Conservation (phyloP, 345 rosid genomes). For the Salix exigua region DNA sequence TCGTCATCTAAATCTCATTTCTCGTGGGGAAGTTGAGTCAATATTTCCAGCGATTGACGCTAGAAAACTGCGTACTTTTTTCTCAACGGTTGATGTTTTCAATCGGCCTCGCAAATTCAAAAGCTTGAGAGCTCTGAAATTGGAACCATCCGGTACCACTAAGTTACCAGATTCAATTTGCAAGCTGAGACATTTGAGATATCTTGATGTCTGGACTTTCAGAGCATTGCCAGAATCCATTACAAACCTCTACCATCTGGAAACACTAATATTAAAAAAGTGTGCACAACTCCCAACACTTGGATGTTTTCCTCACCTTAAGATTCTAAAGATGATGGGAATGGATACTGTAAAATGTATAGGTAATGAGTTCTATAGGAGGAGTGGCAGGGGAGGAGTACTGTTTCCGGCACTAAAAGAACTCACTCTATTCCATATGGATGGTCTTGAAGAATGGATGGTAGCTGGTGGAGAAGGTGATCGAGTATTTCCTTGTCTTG, state of each 20-base stretch:
- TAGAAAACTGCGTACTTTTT: neutral
- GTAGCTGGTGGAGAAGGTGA: neutral
- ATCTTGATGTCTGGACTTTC: conserved; percentile 18
- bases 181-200: conserved; percentile 18
- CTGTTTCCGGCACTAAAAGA: conserved; percentile 12
- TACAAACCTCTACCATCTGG: conserved; percentile 11
- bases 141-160: neutral
- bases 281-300: no score
- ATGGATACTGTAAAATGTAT: no score
- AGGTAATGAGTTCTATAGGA: no score
- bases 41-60: neutral
- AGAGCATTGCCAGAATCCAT: neutral
- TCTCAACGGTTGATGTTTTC: neutral
- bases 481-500: conserved; percentile 17
- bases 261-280: neutral
- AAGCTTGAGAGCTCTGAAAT: neutral
- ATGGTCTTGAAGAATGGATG: conserved; percentile 6
- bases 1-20: conserved; percentile 2
- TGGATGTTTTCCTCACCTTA: no score
- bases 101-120: neutral
- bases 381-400: no score
- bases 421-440: neutral
- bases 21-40: no score
- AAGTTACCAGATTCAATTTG: conserved; percentile 10
- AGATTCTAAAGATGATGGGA: no score